Conservation (phyloP, 352 stramenopile species). For the Globisporangium irregulare region DNA sequence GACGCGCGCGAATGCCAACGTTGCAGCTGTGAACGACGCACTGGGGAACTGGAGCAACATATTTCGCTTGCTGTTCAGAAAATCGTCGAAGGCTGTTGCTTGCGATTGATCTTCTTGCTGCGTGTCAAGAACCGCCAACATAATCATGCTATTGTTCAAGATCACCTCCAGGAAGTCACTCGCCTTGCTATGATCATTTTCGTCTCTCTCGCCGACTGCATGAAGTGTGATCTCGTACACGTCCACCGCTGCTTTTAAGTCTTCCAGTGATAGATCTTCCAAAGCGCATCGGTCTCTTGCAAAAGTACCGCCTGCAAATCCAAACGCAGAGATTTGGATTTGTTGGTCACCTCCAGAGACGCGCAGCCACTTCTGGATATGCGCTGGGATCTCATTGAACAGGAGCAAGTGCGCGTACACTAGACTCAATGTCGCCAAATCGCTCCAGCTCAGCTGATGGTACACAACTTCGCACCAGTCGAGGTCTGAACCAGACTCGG, state of each 20-base stretch:
- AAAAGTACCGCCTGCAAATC: slow-evolving; percentile 12
- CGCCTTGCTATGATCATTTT: not conserved
- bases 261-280: not conserved
- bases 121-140: slow-evolving; percentile 6
- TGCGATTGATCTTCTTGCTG: not conserved
- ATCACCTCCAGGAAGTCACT: slow-evolving; percentile 10
- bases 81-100: not conserved
- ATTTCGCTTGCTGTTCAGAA: slow-evolving; percentile 1
- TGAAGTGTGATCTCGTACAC: slow-evolving; percentile 10
- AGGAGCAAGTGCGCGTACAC: slow-evolving; percentile 18
- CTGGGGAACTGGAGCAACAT: slow-evolving; percentile 1
- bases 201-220: not conserved
- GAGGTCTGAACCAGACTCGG: not conserved
- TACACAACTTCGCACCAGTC: slow-evolving; percentile 17
- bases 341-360: slow-evolving; percentile 7
- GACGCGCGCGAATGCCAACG: not conserved
- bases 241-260: not conserved
- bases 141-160: slow-evolving; percentile 14
- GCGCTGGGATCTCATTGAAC: slow-evolving; percentile 14
- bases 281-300: not conserved
- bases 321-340: slow-evolving; percentile 10
- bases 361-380: slow-evolving; percentile 18
- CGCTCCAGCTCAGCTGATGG: slow-evolving; percentile 8
- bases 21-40: slow-evolving; percentile 14
- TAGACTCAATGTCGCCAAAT: slow-evolving; percentile 11